Percentiles rank a stretch among this genome's conserved stretches.
phyloP scores from a whole-genome alignment of 768 basidiomycete genomes.

The Lentinula detonsa region DNA sequence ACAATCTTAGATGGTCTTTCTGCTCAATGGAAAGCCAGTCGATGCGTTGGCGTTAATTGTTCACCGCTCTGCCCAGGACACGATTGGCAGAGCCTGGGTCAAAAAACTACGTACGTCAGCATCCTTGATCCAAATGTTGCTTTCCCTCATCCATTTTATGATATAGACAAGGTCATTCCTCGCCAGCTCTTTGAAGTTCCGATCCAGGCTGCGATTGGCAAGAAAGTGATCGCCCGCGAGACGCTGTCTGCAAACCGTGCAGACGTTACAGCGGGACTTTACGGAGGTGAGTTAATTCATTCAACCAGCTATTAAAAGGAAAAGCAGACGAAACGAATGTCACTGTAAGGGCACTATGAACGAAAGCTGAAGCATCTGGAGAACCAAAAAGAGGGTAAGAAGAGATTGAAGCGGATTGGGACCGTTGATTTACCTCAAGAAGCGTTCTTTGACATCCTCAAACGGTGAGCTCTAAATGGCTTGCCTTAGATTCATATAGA shows the following conservation, averaged over 20 bases:
- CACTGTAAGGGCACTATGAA: constrained; percentile 69
- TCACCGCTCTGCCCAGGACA: constrained; percentile 72
- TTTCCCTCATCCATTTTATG: too few relatives aligned
- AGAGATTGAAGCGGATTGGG: constrained; percentile 82
- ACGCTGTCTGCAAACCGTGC: constrained; percentile 81
- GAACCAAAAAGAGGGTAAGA: constrained; percentile 92
- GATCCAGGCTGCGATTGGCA: constrained; percentile 90
- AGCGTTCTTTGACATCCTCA: constrained; percentile 89
- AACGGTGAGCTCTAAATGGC: constrained; percentile 9
- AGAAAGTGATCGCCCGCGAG: constrained; percentile 84
- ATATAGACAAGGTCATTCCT: constrained; percentile 83
- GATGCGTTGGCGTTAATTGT: constrained; percentile 93
- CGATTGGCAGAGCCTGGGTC: constrained; percentile 78
- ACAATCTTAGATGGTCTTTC: constrained; percentile 70
- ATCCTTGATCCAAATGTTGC: not conserved
- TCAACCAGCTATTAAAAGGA: not conserved
- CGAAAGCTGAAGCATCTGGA: constrained; percentile 86
- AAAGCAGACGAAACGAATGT: not conserved
- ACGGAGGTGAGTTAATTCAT: constrained; percentile 57
- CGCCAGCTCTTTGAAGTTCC: constrained; percentile 91
- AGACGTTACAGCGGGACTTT: constrained; percentile 91
- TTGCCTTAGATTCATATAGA: not conserved
- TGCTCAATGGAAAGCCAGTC: constrained; percentile 83
- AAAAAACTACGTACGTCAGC: constrained; percentile 80
- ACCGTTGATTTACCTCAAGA: constrained; percentile 90